phyloP scores from a whole-genome alignment of 371 early-diverging fungal genomes.

The Batrachochytrium dendrobatidis region DNA sequence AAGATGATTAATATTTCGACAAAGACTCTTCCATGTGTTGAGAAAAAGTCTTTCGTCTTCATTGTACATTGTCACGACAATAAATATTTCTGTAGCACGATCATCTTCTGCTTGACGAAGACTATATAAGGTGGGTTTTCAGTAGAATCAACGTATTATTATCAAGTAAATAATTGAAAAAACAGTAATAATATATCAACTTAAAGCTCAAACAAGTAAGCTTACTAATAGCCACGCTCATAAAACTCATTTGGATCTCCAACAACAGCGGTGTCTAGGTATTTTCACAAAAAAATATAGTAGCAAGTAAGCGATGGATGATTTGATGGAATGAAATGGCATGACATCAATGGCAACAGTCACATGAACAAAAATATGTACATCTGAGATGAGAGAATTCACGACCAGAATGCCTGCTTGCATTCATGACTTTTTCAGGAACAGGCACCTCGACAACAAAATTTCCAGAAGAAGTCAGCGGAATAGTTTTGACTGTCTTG shows the following conservation, averaged over 20 bases:
- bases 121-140: constrained; percentile 2
- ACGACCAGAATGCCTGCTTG: constrained; percentile 4
- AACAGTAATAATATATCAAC: no score
- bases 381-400: constrained; percentile 34
- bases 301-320: not conserved
- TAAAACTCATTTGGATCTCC: constrained; percentile 40
- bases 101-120: constrained; percentile 21
- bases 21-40: constrained; percentile 31
- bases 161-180: no score
- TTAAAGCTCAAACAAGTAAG: not conserved
- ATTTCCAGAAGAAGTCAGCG: constrained; percentile 32
- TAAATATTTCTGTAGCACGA: constrained; percentile 58
- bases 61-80: constrained; percentile 62
- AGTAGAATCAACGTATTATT: no score
- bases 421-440: constrained; percentile 25
- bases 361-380: not conserved
- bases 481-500: constrained; percentile 33
- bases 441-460: constrained; percentile 42
- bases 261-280: constrained; percentile 32
- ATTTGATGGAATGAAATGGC: not conserved
- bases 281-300: no score
- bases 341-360: no score
- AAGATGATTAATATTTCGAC: constrained; percentile 64
- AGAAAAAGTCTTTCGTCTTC: constrained; percentile 37
- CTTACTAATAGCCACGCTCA: constrained; percentile 20